phyloP scores from a whole-genome alignment of 2,329 filamentous ascomycete genomes.

The Fusarium torreyae region DNA sequence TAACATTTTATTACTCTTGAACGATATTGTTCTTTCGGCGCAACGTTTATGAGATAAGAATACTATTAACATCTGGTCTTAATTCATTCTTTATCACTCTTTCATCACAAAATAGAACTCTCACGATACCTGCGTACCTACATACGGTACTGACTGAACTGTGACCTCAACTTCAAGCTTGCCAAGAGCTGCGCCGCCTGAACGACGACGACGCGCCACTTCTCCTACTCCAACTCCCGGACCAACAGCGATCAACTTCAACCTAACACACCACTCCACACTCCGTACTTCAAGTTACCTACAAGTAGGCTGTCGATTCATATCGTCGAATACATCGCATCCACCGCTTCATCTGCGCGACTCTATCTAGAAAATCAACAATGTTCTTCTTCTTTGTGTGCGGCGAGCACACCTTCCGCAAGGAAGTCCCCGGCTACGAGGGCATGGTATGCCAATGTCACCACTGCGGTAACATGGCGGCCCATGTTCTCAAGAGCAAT shows the following conservation, averaged over 20 bases:
- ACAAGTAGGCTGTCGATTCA: not conserved
- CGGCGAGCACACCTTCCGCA: conserved; percentile 73
- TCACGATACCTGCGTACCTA: not conserved
- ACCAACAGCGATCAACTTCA: conserved; percentile 4
- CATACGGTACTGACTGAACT: conserved; percentile 8
- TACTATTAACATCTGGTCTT: too few relatives aligned
- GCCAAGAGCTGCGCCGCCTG: conserved; percentile 44
- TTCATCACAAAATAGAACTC: not conserved
- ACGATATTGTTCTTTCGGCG: too few relatives aligned
- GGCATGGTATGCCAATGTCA: conserved; percentile 74
- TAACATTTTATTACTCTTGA: not conserved
- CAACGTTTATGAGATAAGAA: too few relatives aligned
- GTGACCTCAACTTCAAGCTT: conserved; percentile 22
- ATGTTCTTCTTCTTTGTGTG: conserved; percentile 77
- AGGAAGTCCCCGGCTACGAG: conserved; percentile 73
- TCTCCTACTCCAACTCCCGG: conserved; percentile 6
- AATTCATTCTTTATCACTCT: not conserved
- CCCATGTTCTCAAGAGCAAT: conserved; percentile 72
- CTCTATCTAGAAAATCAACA: conserved; percentile 5
- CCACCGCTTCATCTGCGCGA: not conserved
- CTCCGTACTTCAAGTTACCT: not conserved
- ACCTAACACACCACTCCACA: conserved; percentile 15
- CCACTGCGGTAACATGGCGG: conserved; percentile 77
- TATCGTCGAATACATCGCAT: conserved; percentile 3
- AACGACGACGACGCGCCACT: conserved; percentile 41